A percentile compares a stretch with the other conserved stretches of the same genome.
phyloP scores from a whole-genome alignment of 192 early-diverging fungal species.

The Paraglomus occultum region DNA sequence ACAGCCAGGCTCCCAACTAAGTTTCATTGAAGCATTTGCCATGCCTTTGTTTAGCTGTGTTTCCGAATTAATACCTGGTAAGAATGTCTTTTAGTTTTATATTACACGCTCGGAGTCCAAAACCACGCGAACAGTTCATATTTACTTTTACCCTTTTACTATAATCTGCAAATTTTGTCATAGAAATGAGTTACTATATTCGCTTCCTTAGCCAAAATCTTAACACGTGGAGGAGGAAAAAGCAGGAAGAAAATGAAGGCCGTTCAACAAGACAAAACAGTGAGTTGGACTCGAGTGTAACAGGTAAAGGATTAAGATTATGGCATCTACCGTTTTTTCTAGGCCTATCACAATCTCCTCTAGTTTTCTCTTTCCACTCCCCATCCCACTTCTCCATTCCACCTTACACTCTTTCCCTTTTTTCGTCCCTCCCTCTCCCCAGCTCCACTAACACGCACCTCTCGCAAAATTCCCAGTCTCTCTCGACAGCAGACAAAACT shows the following conservation, averaged over 20 bases:
- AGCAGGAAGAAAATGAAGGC: conserved; percentile 23
- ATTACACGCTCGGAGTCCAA: neutral
- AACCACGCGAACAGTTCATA: neutral
- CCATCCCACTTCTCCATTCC: neutral
- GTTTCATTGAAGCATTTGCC: conserved; percentile 53
- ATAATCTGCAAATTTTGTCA: neutral
- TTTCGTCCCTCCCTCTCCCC: too few relatives aligned
- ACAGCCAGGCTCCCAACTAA: conserved; percentile 48
- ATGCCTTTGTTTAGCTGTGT: conserved; percentile 51
- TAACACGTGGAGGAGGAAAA: conserved; percentile 38
- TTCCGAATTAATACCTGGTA: conserved; percentile 47
- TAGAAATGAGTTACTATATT: conserved; percentile 44
- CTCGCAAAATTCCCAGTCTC: neutral
- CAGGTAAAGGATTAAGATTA: conserved; percentile 1
- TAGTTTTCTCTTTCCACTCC: neutral
- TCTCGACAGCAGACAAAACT: conserved; percentile 14
- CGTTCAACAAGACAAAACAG: conserved; percentile 12
- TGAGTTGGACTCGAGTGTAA: conserved; percentile 1
- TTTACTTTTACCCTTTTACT: neutral
- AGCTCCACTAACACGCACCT: too few relatives aligned
- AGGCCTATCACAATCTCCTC: neutral
- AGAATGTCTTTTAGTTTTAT: neutral
- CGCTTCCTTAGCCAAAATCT: conserved; percentile 37
- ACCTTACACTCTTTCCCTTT: too few relatives aligned
- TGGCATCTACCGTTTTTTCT: neutral